Percentiles rank a stretch among this genome's conserved stretches.
Evolutionary conservation across 306 rosid genomes (phyloP).

Genomic region (Herpetospermum pedunculosum): DNA sequence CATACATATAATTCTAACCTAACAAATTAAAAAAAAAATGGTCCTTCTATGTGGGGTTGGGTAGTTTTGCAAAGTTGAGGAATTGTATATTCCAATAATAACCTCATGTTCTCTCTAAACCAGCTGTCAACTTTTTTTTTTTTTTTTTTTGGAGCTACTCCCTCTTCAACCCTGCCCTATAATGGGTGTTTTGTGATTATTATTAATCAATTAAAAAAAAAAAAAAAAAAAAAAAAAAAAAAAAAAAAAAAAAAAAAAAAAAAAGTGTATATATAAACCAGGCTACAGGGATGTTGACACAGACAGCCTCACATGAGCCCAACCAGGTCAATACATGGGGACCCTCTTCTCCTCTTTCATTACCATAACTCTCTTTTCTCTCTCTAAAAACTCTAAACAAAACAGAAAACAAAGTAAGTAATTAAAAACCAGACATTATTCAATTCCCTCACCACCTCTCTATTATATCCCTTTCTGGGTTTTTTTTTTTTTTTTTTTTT

Average conservation of each 20-base stretch:
- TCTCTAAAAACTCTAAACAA: not conserved
- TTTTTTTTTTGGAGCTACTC: constrained; percentile 15
- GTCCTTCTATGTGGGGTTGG: constrained; percentile 18
- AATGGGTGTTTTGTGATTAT: not conserved
- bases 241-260: not conserved
- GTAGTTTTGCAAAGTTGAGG: constrained; percentile 18
- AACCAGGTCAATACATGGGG: constrained; percentile 40
- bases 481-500: not conserved
- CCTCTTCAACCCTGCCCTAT: not conserved
- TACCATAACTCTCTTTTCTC: not conserved
- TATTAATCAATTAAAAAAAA: not conserved
- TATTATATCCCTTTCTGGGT: not conserved
- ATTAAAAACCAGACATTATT: not conserved
- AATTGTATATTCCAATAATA: constrained; percentile 19
- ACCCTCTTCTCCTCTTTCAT: constrained; percentile 18
- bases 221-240: not conserved
- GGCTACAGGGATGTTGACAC: constrained; percentile 28
- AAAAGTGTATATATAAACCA: constrained; percentile 3
- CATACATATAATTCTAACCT: not conserved
- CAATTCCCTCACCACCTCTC: not conserved
- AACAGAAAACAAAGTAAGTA: not conserved
- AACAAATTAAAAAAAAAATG: constrained; percentile 9
- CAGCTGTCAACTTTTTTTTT: constrained; percentile 27
- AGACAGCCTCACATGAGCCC: constrained; percentile 41
- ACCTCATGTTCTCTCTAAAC: constrained; percentile 21